These are phyloP conservation scores for Pseudocercospora crystallina DNA, from an alignment of 2,329 filamentous ascomycete species.

Conservation along the genomic window DNA sequence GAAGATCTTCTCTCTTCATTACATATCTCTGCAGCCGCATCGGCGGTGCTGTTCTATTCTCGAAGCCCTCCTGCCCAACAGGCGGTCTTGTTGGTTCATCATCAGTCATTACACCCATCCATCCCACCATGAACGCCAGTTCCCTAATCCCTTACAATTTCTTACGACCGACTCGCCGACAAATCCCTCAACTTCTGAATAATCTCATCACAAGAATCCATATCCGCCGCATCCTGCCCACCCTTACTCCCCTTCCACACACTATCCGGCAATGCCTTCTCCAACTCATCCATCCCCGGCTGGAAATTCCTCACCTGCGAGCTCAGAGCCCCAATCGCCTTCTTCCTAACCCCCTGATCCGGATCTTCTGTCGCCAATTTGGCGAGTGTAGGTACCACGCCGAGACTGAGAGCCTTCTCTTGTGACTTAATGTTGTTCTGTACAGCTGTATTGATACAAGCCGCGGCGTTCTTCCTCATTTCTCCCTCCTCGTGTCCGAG, in stretches of 20 bases:
- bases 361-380: slow-evolving; percentile 62
- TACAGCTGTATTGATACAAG: slow-evolving; percentile 90
- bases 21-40: no score
- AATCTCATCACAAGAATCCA: slow-evolving; percentile 73
- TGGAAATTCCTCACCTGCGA: slow-evolving; percentile 87
- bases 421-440: slow-evolving; percentile 91
- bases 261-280: slow-evolving; percentile 67
- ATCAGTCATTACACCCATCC: no score
- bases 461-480: slow-evolving; percentile 82
- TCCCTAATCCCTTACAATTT: no score
- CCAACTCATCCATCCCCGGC: slow-evolving; percentile 63
- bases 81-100: no score
- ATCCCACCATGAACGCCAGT: no score
- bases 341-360: slow-evolving; percentile 68
- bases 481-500: slow-evolving; percentile 69
- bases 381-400: slow-evolving; percentile 70
- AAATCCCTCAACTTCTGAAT: slow-evolving; percentile 34
- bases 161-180: slow-evolving; percentile 20
- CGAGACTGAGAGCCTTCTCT: slow-evolving; percentile 63
- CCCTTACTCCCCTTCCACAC: slow-evolving; percentile 51
- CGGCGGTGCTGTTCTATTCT: no score
- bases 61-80: no score
- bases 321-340: slow-evolving; percentile 86
- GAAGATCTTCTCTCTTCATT: no score
- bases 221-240: slow-evolving; percentile 77